Evolutionary conservation across 164 flowering plant species (phyloP), one percentile per base, ranked within the genome.

Genomic region (Berberis vulgaris): DNA sequence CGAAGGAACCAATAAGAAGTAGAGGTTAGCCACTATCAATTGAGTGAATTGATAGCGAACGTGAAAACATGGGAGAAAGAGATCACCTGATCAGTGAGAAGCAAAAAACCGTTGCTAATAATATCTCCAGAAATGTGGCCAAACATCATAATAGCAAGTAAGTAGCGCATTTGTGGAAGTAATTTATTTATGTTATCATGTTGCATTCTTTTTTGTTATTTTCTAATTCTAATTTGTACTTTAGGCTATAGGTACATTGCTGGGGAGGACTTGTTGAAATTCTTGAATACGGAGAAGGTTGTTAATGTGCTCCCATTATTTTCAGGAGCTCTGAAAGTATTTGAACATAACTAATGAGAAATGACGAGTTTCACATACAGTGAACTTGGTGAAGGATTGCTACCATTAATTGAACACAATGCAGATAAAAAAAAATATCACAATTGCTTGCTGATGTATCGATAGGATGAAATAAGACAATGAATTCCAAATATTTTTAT

Each of bases 121-220:
- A 55, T 60, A 86, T 93, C 60, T 90, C 88, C 72, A 68, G 45
- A 59, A 93, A 88, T 72, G 96, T 93, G 1, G 98, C 96, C 41
- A 80, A 75, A 62, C 74, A 80, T 26, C 26, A 26, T 26, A 26
- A 26, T 26, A 11, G 56, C 81, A 86, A 84, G 97, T 93, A 69
- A 83, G 92, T 9, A 26, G 26, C 26, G 65, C 12, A 61, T 60
- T 43, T 46, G 26, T 43, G 3, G 47, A 6, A 8, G 1, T 44
- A 38, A 13, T 43, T 12, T 43, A 46, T 26, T 43, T 41, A 39
- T 26, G 26, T 26, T 53, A 62, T 47, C 43, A 54, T 46, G 7
- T 6, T 54, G 49, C 38, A 54, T 9, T 46, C 26, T 38, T 10
- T 12, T 59, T 49, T 1, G 6, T 50, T 52, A n/a, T 39, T 61